These are phyloP conservation scores for Botryosphaeria agaves DNA, from an alignment of 2,329 filamentous ascomycete genomes.

Conservation along the genomic window DNA sequence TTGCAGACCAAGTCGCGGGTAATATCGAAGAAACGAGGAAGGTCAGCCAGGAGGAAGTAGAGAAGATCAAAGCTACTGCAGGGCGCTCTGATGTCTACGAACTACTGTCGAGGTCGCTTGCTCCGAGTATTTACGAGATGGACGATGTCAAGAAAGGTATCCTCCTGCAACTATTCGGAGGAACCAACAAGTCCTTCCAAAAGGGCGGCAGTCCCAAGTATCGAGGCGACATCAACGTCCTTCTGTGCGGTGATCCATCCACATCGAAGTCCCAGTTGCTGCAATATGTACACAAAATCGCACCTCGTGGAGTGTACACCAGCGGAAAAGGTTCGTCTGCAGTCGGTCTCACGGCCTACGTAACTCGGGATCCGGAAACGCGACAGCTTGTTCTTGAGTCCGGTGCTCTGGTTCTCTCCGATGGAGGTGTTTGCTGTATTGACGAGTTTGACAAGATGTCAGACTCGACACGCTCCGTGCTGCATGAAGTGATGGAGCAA, in stretches of 20 bases:
- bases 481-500: constrained; percentile 71
- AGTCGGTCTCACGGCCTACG: constrained; percentile 61
- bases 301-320: constrained; percentile 68
- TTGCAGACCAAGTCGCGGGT: constrained; percentile 53
- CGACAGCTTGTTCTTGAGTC: constrained; percentile 59
- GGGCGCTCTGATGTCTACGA: constrained; percentile 81
- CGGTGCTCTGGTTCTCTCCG: constrained; percentile 54
- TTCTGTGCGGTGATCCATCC: constrained; percentile 92
- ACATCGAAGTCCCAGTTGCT: constrained; percentile 92
- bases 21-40: constrained; percentile 70
- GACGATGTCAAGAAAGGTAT: constrained; percentile 99
- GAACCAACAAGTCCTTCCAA: constrained; percentile 94
- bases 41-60: constrained; percentile 71
- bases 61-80: constrained; percentile 69
- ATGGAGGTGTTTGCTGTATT: constrained; percentile 62
- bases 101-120: constrained; percentile 72
- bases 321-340: constrained; percentile 62
- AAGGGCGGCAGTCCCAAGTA: constrained; percentile 94
- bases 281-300: constrained; percentile 93
- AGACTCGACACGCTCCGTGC: constrained; percentile 53
- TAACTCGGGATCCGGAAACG: constrained; percentile 58
- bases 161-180: constrained; percentile 86
- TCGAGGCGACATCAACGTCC: constrained; percentile 90
- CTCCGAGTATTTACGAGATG: constrained; percentile 92
- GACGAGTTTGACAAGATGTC: constrained; percentile 73